These are phyloP conservation scores for Zygosaccharomyces sapae DNA, from an alignment of 1,139 yeast genomes.

Conservation along the genomic window DNA sequence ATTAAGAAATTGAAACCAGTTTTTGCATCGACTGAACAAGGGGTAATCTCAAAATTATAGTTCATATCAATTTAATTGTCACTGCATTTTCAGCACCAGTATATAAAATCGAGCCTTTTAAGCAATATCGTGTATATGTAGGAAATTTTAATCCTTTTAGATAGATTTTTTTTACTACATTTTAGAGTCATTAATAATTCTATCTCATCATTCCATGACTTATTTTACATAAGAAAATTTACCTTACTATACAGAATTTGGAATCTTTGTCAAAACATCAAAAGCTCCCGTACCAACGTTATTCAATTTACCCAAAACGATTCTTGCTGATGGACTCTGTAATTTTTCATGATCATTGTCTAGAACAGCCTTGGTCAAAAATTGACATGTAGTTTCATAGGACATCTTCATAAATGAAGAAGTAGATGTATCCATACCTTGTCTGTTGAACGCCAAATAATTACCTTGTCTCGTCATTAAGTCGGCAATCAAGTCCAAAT, in stretches of 20 bases:
- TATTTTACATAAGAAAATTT: constrained; percentile 1
- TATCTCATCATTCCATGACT: constrained; percentile 3
- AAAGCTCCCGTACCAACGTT: constrained; percentile 96
- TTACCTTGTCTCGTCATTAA: constrained; percentile 99
- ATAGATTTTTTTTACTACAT: background rate
- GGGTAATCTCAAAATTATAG: background rate
- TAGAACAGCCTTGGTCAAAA: constrained; percentile 91
- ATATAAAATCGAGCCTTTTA: background rate
- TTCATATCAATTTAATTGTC: too few relatives aligned
- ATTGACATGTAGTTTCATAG: constrained; percentile 96
- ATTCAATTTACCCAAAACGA: constrained; percentile 87
- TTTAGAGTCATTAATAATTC: background rate
- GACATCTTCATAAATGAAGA: constrained; percentile 99
- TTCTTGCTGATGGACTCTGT: constrained; percentile 91
- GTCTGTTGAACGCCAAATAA: constrained; percentile 94
- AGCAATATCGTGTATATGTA: background rate
- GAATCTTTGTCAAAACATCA: constrained; percentile 74
- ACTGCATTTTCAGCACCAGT: background rate
- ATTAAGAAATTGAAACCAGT: constrained; percentile 83
- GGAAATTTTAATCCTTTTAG: background rate
- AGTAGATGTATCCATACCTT: constrained; percentile 93
- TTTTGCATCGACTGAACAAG: constrained; percentile 41
- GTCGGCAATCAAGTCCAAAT: constrained; percentile 94
- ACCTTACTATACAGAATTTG: constrained; percentile 27
- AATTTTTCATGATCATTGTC: constrained; percentile 86